Conservation (phyloP, 129 eudicot genomes). For the sunflower (Helianthus annuus) region DNA sequence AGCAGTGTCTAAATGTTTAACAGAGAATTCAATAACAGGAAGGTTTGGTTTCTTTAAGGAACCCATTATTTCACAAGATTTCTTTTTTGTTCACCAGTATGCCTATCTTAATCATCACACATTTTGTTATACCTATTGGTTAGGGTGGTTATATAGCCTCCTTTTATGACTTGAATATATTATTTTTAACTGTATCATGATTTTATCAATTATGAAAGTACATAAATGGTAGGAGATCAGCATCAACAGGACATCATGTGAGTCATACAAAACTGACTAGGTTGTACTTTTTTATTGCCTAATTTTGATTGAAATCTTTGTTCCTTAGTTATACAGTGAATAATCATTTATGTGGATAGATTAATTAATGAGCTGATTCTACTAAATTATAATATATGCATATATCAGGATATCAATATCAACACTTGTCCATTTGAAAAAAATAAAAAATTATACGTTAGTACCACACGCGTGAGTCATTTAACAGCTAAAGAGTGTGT, state of each 20-base stretch:
- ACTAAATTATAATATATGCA: no score
- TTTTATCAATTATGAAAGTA: not conserved
- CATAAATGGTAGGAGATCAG: conserved; percentile 17
- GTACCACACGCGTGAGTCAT: not conserved
- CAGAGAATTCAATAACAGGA: conserved; percentile 39
- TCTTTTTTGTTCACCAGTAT: not conserved
- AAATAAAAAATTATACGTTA: not conserved
- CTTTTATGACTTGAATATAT: conserved; percentile 11
- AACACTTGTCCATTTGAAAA: no score
- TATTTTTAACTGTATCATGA: not conserved
- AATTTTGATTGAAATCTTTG: not conserved
- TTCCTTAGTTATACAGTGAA: not conserved
- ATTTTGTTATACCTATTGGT: not conserved
- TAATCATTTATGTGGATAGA: not conserved
- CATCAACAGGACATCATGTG: conserved; percentile 3
- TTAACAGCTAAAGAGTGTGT: not conserved
- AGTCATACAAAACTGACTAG: not conserved
- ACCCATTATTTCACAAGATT: conserved; percentile 23
- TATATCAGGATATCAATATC: no score
- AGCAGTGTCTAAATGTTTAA: conserved; percentile 18
- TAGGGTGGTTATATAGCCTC: not conserved
- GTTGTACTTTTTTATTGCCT: not conserved
- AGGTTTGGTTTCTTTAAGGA: conserved; percentile 37
- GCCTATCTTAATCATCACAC: not conserved
- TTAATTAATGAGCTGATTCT: not conserved